Evolutionary conservation across 1,139 yeast genomes (phyloP).

Genomic region (Kurtzmaniella natalensis): DNA sequence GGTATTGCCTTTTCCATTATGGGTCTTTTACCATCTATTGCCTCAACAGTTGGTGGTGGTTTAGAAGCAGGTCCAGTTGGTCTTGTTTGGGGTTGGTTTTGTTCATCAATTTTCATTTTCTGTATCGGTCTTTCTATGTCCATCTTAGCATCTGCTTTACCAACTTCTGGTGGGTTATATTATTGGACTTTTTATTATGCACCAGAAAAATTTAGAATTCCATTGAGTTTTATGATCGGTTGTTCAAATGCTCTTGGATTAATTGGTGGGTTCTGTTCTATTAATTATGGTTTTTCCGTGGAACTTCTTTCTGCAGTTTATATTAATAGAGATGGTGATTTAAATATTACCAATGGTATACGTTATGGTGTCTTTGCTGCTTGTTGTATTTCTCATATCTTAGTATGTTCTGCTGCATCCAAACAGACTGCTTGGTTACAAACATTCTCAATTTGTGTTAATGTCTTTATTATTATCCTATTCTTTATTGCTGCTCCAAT

Average conservation of each 20-base stretch:
- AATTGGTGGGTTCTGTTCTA: conserved; percentile 25
- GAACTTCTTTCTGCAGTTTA: conserved; percentile 23
- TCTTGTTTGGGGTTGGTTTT: conserved; percentile 64
- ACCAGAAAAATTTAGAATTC: conserved; percentile 17
- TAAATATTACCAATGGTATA: conserved; percentile 19
- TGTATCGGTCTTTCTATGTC: conserved; percentile 55
- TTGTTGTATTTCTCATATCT: conserved; percentile 16
- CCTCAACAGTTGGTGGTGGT: conserved; percentile 24
- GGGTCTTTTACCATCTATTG: conserved; percentile 48
- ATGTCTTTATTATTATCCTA: conserved; percentile 13
- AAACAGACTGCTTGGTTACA: conserved; percentile 16
- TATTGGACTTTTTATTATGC: conserved; percentile 40
- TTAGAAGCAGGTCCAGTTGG: conserved; percentile 50
- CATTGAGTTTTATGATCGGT: conserved; percentile 25
- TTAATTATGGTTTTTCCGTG: conserved; percentile 24
- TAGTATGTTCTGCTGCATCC: conserved; percentile 21
- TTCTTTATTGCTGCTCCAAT: conserved; percentile 25
- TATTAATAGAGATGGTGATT: conserved; percentile 19
- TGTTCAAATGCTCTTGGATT: conserved; percentile 24
- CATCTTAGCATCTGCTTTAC: conserved; percentile 56
- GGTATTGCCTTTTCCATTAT: conserved; percentile 50
- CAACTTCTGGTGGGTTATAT: conserved; percentile 63
- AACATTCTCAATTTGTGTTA: conserved; percentile 19
- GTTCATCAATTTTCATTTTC: conserved; percentile 48
- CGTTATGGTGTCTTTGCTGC: conserved; percentile 26